Base-by-base conservation (phyloP, 257 asterid genomes). In the Plantago elongata region DNA sequence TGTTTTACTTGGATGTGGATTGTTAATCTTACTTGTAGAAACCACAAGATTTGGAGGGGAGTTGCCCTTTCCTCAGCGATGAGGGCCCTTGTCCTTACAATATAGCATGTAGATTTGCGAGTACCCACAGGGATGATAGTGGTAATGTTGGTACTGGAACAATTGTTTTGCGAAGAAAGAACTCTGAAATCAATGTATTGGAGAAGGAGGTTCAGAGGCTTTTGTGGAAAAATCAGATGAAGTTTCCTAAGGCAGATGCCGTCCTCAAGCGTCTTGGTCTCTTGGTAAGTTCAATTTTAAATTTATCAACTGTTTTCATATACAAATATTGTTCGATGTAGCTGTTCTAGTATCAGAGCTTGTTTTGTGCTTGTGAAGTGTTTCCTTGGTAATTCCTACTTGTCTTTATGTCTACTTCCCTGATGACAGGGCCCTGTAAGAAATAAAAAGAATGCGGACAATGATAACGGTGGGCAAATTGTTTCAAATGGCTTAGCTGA, bases 171-270 rank as follows among this genome's bases (percentile, higher is more conserved):
- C 74, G 62, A 18, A 75, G 61, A 75, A 71, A 64, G 57, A 64
- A 45, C 15, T 66, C 74, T 51, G 99, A 89, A 75, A 69, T 76
- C 71, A 93, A 93, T 74, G 68, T 51, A 16, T 73, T 89, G 72
- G 76, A 71, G 49, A 93, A 89, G 86, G 95, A 87, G 62, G 84
- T 90, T 58, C 99, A 93, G 84, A 89, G 76, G 88, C 90, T 93
- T 65, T 77, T 93, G 56, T 89, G 99, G 99, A 93, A 93, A 76
- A 89, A 89, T 71, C 87, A 83, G 71, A 80, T 93, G 88, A 83
- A 78, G 76, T 89, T 87, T 57, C 83, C 88, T 9, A 87, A 89
- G 74, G 84, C 99, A 2, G 90, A 89, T 68, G 85, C 90, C 45
- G 68, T 74, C 5, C 88, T 93, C 57, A 87, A 83, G 75, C 78